A percentile compares a stretch with the other conserved stretches of the same genome.
These are phyloP conservation scores for Lasiodiplodia theobromae DNA, from an alignment of 2,329 filamentous ascomycete species.

Conservation along the genomic window DNA sequence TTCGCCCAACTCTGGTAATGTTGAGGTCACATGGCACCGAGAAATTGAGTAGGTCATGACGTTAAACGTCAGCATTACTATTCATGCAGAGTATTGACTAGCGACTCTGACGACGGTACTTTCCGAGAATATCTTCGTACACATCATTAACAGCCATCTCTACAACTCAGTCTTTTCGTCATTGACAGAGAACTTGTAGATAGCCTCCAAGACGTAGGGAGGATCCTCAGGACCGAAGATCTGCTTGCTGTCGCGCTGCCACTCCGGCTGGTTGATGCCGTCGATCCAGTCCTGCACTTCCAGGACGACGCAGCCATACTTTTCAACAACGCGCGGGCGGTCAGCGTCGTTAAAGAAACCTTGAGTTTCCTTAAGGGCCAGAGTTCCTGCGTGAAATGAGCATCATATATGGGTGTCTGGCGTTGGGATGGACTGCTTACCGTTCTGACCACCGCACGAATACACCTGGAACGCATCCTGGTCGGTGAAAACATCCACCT, in stretches of 20 bases:
- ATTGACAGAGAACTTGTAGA: slow-evolving; percentile 47
- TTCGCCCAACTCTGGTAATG: not conserved
- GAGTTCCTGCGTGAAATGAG: slow-evolving; percentile 46
- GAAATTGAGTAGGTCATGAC: not conserved
- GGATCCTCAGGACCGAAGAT: slow-evolving; percentile 55
- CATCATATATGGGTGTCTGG: not conserved
- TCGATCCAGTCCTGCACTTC: slow-evolving; percentile 96
- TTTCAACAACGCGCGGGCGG: slow-evolving; percentile 68
- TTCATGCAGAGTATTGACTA: not conserved
- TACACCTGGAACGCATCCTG: slow-evolving; percentile 91
- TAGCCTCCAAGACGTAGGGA: slow-evolving; percentile 54
- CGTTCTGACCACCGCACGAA: slow-evolving; percentile 79
- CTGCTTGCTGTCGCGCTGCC: slow-evolving; percentile 69
- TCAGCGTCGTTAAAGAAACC: slow-evolving; percentile 63
- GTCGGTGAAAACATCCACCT: slow-evolving; percentile 80
- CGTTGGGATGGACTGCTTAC: slow-evolving; percentile 43
- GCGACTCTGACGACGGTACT: not conserved
- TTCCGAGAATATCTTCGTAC: not conserved
- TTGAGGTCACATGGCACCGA: not conserved
- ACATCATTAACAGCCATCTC: not conserved
- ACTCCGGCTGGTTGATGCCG: slow-evolving; percentile 89
- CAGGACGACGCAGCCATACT: slow-evolving; percentile 87
- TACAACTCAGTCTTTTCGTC: slow-evolving; percentile 18
- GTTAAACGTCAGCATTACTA: slow-evolving; percentile 22
- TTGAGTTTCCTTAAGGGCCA: slow-evolving; percentile 74